Evolutionary conservation across 345 rosid genomes (phyloP), one percentile per base, ranked within the genome.

Genomic region (Salix brachista): DNA sequence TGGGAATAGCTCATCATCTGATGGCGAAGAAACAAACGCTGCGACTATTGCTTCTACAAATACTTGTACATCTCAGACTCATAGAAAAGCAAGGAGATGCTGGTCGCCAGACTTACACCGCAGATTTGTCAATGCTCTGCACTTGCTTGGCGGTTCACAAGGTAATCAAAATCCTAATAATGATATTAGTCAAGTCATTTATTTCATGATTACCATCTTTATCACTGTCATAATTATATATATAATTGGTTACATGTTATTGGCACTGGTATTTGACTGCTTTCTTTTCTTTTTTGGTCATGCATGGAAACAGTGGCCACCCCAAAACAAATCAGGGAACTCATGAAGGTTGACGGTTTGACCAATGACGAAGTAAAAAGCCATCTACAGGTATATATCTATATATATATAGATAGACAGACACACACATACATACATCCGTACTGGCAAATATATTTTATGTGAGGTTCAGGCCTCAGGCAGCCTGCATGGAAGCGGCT

Each of bases 301-400:
- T 60, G 46, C 39, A 56, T 44, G 41, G 2, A 71, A 68, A 65
- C 82, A 96, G 99, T 91, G 75, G 99, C 98, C 60, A 96, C 99
- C 9, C 99, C 99, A 32, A 96, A 96, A 83, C 99, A 96, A 76
- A 96, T 96, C 78, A 89, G 99, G 72, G 99, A 96, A 76, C 83
- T 94, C 58, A 96, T 96, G 99, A 96, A 96, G 90, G 99, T 96
- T 76, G 99, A 94, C 69, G 98, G 99, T 81, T 91, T 96, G 95
- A 96, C 99, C 87, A 96, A 96, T 74, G 99, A 96, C 85, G 99
- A 96, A 85, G 98, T 96, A 77, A 96, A 96, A 88, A 96, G 99
- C 92, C 99, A 96, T 86, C 86, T 96, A 75, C 99, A 96, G 98
- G 99, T 30, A 30, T 77, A 28, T 71, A 30, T 69, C 14, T 56